Conservation (phyloP, 352 stramenopile genomes). For the Pythium utonaiense region DNA sequence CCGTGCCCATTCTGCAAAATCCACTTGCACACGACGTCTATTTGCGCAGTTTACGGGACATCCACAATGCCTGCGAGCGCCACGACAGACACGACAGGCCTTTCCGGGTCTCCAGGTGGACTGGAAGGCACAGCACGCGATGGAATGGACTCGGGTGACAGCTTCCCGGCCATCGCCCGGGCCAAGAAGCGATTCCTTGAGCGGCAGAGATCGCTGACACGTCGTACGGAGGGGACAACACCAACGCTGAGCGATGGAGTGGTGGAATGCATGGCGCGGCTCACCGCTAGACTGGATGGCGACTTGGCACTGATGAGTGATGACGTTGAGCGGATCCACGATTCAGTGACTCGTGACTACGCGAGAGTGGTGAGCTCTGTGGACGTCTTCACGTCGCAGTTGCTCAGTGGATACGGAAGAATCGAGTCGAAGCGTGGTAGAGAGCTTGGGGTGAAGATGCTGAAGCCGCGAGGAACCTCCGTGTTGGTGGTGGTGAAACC, state of each 20-base stretch:
- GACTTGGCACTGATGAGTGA: constrained; percentile 7
- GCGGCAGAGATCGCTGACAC: background rate
- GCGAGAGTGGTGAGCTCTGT: background rate
- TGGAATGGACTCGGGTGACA: background rate
- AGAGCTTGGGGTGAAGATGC: background rate
- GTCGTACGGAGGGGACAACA: too few relatives aligned
- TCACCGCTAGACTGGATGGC: background rate
- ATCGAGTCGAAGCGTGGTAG: background rate
- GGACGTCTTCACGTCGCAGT: constrained; percentile 9
- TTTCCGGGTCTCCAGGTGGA: too few relatives aligned
- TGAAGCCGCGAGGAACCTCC: background rate
- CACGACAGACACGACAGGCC: too few relatives aligned
- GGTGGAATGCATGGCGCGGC: background rate
- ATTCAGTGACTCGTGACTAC: background rate
- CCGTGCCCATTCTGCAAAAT: too few relatives aligned
- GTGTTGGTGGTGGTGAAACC: background rate
- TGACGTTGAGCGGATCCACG: constrained; percentile 15
- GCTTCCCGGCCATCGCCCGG: constrained; percentile 21
- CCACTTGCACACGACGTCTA: background rate
- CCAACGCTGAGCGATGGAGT: too few relatives aligned
- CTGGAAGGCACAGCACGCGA: too few relatives aligned
- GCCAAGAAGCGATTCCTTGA: constrained; percentile 11
- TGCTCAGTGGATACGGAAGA: background rate
- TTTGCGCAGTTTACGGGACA: background rate
- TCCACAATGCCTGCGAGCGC: too few relatives aligned